A percentile compares a stretch with the other conserved stretches of the same genome.
phyloP scores from a whole-genome alignment of 2,329 filamentous ascomycete species.

The Cladophialophora bantiana region DNA sequence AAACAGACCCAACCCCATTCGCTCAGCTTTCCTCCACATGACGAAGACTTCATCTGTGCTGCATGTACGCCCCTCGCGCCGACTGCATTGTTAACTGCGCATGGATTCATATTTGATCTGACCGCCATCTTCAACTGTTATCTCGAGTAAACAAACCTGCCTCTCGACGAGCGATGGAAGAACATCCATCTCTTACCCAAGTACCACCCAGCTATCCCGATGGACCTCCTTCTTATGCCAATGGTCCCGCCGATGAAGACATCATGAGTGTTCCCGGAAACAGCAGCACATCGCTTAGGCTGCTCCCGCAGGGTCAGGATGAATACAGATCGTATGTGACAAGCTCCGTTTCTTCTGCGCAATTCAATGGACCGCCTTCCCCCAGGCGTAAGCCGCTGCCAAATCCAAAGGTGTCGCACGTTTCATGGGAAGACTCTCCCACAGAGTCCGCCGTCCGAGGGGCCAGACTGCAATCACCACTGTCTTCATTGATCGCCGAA shows the following conservation, averaged over 20 bases:
- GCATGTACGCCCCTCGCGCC: not conserved
- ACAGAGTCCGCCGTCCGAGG: slow-evolving; percentile 20
- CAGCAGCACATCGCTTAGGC: slow-evolving; percentile 52
- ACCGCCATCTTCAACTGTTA: slow-evolving; percentile 9
- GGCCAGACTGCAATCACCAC: slow-evolving; percentile 33
- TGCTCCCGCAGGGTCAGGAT: slow-evolving; percentile 51
- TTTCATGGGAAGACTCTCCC: slow-evolving; percentile 35
- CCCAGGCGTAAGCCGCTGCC: slow-evolving; percentile 38
- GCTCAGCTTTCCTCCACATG: slow-evolving; percentile 18
- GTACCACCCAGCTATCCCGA: slow-evolving; percentile 49
- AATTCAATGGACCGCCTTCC: slow-evolving; percentile 22
- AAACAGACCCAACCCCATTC: not conserved
- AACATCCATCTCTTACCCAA: slow-evolving; percentile 39
- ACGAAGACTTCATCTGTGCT: slow-evolving; percentile 15
- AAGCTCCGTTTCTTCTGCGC: slow-evolving; percentile 33
- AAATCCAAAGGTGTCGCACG: slow-evolving; percentile 29
- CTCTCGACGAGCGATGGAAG: slow-evolving; percentile 31
- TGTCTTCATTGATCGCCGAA: slow-evolving; percentile 37
- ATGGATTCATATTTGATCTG: slow-evolving; percentile 32
- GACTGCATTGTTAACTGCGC: slow-evolving; percentile 12
- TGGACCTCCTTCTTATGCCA: slow-evolving; percentile 52
- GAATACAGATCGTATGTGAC: slow-evolving; percentile 52
- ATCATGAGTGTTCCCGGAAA: slow-evolving; percentile 45
- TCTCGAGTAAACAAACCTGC: slow-evolving; percentile 31
- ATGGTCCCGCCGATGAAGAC: slow-evolving; percentile 43